These are phyloP conservation scores for Chaetoceros tenuissimus DNA, from an alignment of 108 stramenopile species.

Conservation along the genomic window DNA sequence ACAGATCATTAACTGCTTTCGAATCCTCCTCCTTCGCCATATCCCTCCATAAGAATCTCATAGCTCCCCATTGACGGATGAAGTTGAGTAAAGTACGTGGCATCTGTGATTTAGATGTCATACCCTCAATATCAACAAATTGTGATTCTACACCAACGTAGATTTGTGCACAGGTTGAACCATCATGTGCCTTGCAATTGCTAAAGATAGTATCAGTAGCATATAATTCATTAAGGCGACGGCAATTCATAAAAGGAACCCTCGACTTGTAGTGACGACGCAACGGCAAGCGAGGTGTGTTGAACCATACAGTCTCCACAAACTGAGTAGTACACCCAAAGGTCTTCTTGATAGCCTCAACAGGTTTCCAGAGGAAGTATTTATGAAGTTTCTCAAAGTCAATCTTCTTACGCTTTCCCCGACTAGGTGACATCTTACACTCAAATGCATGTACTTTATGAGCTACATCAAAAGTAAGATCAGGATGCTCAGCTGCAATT, in stretches of 20 bases:
- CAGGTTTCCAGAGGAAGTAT: slow-evolving; percentile 8
- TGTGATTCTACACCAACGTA: slow-evolving; percentile 3
- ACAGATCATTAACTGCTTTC: no score
- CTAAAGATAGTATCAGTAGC: slow-evolving; percentile 10
- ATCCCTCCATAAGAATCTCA: no score
- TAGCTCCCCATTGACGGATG: slow-evolving; percentile 19
- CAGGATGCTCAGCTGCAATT: no score
- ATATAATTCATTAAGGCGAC: slow-evolving; percentile 8
- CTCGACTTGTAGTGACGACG: not conserved
- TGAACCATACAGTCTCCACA: no score
- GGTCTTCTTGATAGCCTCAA: slow-evolving; percentile 5
- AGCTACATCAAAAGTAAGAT: no score
- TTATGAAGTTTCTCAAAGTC: no score
- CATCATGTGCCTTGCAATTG: no score
- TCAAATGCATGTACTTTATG: no score
- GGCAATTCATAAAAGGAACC: slow-evolving; percentile 6
- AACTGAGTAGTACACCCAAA: slow-evolving; percentile 16
- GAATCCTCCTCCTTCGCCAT: no score
- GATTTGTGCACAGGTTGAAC: slow-evolving; percentile 16
- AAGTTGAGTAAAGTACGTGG: slow-evolving; percentile 11
- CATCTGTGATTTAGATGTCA: slow-evolving; percentile 11
- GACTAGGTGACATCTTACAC: no score
- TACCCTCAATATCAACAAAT: slow-evolving; percentile 13
- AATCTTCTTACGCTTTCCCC: no score
- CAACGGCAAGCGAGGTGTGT: no score